Evolutionary conservation across 805 yeast genomes (phyloP), one percentile per base, ranked within the genome.

Genomic region (Metschnikowia cerradonensis): DNA sequence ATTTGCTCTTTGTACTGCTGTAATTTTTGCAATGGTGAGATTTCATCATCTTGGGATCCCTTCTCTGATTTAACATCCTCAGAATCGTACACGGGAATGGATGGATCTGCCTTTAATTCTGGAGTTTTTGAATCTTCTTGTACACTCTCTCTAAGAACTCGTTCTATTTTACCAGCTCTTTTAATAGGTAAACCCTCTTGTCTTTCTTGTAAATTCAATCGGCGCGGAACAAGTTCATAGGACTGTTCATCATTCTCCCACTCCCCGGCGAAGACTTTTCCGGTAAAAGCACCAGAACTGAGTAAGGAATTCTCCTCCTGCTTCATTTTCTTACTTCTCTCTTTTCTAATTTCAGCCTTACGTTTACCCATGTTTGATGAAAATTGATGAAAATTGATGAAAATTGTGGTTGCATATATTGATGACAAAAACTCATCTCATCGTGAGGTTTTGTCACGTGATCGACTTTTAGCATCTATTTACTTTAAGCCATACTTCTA

Each of bases 131-230:
- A 5, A 33, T 42, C 38, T 33, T n/a, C 17, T 8, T n/a, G 10
- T 19, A 33, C 45, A 53, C 60, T 35, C 53, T 66, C 72, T 59
- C 70, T 73, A 55, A 81, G 63, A 6, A 83, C 88, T 60, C 96
- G 76, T 66, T 84, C 81, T n/a, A 92, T 73, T 47, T 73, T 77
- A 49, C 96, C 97, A 14, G 77, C 75, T 4, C 76, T 72, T 60
- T 86, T 87, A 48, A 91, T 88, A 0, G 98, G 98, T 49, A 92
- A 75, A 10, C 86, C 84, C 63, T 88, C 96, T 3, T 72, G 75
- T 4, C 71, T 73, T 5, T 73, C 76, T 10, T 68, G 69, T 11
- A 72, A 67, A 17, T 68, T 68, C 55, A 82, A 67, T 2, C 66
- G 60, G 65, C 98, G 78, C 1, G 97, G 96, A 50, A 64, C 69